phyloP scores from a whole-genome alignment of 2,329 filamentous ascomycete genomes.

The Alternaria conjuncta region DNA sequence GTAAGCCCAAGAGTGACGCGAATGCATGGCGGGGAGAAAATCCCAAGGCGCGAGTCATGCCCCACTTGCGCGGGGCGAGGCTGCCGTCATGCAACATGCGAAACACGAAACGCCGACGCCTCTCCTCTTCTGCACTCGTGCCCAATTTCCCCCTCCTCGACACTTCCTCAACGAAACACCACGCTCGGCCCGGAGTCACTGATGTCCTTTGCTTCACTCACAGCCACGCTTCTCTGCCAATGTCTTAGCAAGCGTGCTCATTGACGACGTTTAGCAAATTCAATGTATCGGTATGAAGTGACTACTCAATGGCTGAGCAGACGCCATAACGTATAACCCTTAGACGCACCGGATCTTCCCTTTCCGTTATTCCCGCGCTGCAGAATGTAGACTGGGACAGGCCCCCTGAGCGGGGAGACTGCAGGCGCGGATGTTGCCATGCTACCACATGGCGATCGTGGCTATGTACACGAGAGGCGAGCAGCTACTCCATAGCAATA shows the following conservation, averaged over 20 bases:
- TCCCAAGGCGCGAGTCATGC: not conserved
- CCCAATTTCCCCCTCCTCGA: not conserved
- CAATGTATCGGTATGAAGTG: not conserved
- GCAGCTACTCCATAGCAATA: not conserved
- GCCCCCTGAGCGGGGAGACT: not conserved
- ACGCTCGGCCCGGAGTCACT: not conserved
- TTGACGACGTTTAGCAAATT: not conserved
- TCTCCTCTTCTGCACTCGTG: not conserved
- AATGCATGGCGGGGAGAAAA: slow-evolving; percentile 1
- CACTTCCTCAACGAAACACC: not conserved
- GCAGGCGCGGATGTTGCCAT: not conserved
- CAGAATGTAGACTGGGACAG: not conserved
- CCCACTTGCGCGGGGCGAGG: not conserved
- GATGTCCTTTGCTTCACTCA: not conserved
- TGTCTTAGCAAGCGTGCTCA: not conserved
- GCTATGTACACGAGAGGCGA: not conserved
- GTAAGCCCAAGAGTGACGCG: not conserved
- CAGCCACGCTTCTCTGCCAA: not conserved
- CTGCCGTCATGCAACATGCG: not conserved
- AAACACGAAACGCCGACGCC: not conserved
- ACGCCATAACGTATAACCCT: not conserved
- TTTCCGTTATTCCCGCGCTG: not conserved
- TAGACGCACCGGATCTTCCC: not conserved
- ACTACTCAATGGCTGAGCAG: not conserved
- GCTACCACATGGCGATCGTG: not conserved